Percentiles rank a stretch among this genome's conserved stretches.
Evolutionary conservation across 2,329 filamentous ascomycete genomes (phyloP).

Genomic region (Microcyclospora pomicola): DNA sequence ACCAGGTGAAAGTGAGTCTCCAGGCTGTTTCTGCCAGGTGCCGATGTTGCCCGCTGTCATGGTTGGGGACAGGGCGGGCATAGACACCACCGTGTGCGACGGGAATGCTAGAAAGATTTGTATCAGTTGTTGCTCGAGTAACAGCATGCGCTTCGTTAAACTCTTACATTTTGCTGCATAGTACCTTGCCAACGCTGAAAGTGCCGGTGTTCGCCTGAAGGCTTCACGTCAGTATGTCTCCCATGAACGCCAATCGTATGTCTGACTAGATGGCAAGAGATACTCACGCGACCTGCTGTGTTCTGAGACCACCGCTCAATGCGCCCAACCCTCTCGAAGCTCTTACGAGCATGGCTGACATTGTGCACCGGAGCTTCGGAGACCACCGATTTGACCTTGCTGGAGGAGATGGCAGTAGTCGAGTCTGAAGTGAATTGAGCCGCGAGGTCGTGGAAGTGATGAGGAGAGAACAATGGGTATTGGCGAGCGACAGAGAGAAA

Average conservation of each 20-base stretch:
- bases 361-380: conserved; percentile 25
- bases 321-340: conserved; percentile 29
- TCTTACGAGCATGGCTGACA: conserved; percentile 39
- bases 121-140: conserved; percentile 1
- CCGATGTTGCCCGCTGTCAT: conserved; percentile 97
- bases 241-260: conserved; percentile 2
- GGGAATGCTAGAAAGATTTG: conserved; percentile 61
- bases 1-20: conserved; percentile 74
- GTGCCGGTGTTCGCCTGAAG: conserved; percentile 35
- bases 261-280: not conserved
- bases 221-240: conserved; percentile 5
- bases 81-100: conserved; percentile 86
- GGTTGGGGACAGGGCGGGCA: conserved; percentile 94
- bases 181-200: conserved; percentile 49
- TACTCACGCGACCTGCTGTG: conserved; percentile 24
- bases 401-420: too few species aligned
- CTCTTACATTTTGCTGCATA: conserved; percentile 55
- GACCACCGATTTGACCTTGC: not conserved
- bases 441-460: too few species aligned
- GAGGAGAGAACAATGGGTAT: too few species aligned
- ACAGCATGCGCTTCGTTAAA: conserved; percentile 5
- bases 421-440: too few species aligned
- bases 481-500: too few species aligned
- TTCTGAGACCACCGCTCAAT: conserved; percentile 16
- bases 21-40: conserved; percentile 92